Evolutionary conservation across 257 asterid species (phyloP).

Genomic region (Salvia rosmarinus): DNA sequence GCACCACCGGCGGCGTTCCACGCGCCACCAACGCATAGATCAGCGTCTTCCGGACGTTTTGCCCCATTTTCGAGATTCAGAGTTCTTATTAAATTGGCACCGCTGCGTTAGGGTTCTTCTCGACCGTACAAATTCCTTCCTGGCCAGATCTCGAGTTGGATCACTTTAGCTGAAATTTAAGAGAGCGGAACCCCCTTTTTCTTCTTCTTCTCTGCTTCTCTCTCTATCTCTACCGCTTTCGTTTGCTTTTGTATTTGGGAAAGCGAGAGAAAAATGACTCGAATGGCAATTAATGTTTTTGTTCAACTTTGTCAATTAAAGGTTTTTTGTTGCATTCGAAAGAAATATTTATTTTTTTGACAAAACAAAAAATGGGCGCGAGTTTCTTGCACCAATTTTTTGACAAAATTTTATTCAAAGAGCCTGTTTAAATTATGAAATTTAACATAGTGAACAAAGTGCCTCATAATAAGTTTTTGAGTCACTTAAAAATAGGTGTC

Average conservation of each 20-base stretch:
- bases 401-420: no score
- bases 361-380: no score
- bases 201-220: no score
- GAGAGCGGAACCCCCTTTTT: constrained; percentile 19
- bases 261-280: constrained; percentile 6
- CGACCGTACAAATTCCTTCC: constrained; percentile 13
- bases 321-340: no score
- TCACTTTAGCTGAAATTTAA: constrained; percentile 29
- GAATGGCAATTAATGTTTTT: constrained; percentile 15
- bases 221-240: constrained; percentile 17
- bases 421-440: no score
- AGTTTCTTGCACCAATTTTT: no score
- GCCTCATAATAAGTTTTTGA: no score
- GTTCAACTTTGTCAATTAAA: not conserved
- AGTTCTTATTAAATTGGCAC: constrained; percentile 3
- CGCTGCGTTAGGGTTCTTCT: constrained; percentile 9
- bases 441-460: no score
- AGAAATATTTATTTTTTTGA: no score
- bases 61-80: constrained; percentile 43
- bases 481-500: no score
- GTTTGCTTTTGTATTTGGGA: constrained; percentile 18
- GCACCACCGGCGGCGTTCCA: constrained; percentile 53
- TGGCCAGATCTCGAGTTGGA: constrained; percentile 35
- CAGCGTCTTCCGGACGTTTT: constrained; percentile 51
- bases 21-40: constrained; percentile 74